phyloP scores from a whole-genome alignment of 2,329 filamentous ascomycete species.

The Trichoderma koningii region DNA sequence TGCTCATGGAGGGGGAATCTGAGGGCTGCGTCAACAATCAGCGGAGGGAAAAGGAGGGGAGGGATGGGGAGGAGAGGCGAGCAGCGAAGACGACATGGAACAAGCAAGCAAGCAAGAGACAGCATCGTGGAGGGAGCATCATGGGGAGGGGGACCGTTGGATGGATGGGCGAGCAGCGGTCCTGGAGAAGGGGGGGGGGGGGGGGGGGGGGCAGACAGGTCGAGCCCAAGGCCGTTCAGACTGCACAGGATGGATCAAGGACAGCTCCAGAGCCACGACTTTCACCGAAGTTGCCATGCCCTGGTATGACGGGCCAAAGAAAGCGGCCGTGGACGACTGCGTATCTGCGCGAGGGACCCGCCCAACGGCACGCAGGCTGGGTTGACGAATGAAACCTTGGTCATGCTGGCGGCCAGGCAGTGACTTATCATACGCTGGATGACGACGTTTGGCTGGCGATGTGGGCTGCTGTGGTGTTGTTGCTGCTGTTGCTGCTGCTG shows the following conservation, averaged over 20 bases:
- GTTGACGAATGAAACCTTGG: constrained; percentile 26
- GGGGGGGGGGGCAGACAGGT: neutral
- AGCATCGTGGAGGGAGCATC: neutral
- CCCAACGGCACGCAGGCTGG: constrained; percentile 18
- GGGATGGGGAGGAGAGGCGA: neutral
- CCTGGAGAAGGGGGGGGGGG: neutral
- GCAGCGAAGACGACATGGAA: neutral
- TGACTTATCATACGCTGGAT: constrained; percentile 14
- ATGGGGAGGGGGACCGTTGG: neutral
- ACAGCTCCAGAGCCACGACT: constrained; percentile 26
- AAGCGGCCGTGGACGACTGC: constrained; percentile 20
- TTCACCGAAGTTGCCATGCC: constrained; percentile 29
- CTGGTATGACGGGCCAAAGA: constrained; percentile 25
- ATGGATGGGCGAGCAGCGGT: constrained; percentile 8
- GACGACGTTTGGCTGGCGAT: neutral
- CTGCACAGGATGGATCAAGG: constrained; percentile 17
- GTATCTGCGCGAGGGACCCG: constrained; percentile 24
- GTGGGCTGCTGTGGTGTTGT: neutral
- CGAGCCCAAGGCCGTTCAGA: constrained; percentile 3
- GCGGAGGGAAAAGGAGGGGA: neutral
- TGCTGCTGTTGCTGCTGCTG: too few species aligned
- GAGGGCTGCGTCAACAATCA: constrained; percentile 6
- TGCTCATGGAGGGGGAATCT: neutral
- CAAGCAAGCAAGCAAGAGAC: too few species aligned
- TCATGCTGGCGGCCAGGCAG: constrained; percentile 20